Evolutionary conservation across 2,329 filamentous ascomycete species (phyloP).

Genomic region (Apiospora malaysiana): DNA sequence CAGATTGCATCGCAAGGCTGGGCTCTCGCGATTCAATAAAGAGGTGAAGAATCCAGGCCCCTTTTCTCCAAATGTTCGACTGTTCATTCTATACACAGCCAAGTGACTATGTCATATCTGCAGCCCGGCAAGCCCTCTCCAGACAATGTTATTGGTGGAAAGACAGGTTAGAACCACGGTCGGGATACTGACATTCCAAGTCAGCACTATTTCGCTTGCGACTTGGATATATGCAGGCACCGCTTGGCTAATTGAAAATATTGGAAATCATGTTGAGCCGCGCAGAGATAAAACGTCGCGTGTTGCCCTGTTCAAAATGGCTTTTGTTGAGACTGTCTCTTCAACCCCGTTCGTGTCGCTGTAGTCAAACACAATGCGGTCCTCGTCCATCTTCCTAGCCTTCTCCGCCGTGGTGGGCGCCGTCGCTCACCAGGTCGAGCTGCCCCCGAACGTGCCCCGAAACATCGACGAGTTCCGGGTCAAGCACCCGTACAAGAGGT

Average conservation of each 20-base stretch:
- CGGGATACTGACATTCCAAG: neutral
- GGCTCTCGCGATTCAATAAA: no score
- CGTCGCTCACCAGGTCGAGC: conserved; percentile 31
- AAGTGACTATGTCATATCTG: neutral
- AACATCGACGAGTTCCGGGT: conserved; percentile 45
- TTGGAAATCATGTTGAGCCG: neutral
- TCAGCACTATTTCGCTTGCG: conserved; percentile 4
- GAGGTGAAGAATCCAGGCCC: neutral
- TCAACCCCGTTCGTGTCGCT: neutral
- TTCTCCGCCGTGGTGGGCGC: conserved; percentile 34
- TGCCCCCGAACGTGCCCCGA: conserved; percentile 42
- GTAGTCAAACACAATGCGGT: conserved; percentile 31
- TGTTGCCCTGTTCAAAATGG: neutral
- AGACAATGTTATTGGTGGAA: neutral
- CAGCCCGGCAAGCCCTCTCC: neutral
- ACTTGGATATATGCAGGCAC: conserved; percentile 3
- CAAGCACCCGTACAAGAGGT: conserved; percentile 44
- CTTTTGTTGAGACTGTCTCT: neutral
- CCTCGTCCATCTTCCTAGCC: conserved; percentile 30
- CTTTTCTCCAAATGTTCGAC: neutral
- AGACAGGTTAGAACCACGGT: neutral
- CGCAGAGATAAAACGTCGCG: neutral
- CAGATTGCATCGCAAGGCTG: neutral
- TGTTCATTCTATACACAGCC: neutral
- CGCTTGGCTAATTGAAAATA: neutral